Base-by-base conservation (phyloP, 164 flowering plant species). In the Annona cherimola region DNA sequence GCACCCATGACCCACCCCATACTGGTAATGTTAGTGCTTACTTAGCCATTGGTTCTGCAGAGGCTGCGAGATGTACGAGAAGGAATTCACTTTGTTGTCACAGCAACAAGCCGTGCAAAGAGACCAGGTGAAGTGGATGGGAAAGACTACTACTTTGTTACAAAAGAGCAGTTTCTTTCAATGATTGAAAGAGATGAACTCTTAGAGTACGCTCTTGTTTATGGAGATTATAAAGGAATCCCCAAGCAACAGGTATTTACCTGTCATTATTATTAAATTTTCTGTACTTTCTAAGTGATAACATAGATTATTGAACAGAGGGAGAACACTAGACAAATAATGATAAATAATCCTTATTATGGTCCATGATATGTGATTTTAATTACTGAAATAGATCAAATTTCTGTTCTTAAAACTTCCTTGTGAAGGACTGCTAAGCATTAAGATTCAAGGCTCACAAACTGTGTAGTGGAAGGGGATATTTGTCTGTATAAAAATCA, bases 221-320 rank as follows among this genome's bases (percentile, higher is more conserved):
- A 91, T 76, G 98, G 98, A 20, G 98, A 94, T 69, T 91, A 91
- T 73, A 94, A 94, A 74, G 98, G 99, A n/a, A 80, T 94, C 7
- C 98, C 99, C 0, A 94, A 90, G 78, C 86, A 84, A 71, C 97
- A 76, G 78, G 78, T 76, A 67, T 14, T 76, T 44, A 26, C n/a
- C 41, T 66, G 2, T 16, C 14, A 4, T 50, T 9, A 50, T 50
- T 50, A 26, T 26, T 26, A 26, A 26, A 26, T 26, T 26, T 26
- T 26, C 35, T 26, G 35, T 26, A 26, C 35, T 26, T 26, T 26
- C 35, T 26, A 26, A 26, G 35, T 26, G 35, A 26, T 26, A 26
- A 26, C 35, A 26, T 26, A 26, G 35, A 26, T 26, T 26, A 26
- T 26, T 26, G 35, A 26, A 26, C 35, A 26, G 35, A 26, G 35